Conservation (phyloP, 345 rosid species). For the Hibiscus mutabilis region DNA sequence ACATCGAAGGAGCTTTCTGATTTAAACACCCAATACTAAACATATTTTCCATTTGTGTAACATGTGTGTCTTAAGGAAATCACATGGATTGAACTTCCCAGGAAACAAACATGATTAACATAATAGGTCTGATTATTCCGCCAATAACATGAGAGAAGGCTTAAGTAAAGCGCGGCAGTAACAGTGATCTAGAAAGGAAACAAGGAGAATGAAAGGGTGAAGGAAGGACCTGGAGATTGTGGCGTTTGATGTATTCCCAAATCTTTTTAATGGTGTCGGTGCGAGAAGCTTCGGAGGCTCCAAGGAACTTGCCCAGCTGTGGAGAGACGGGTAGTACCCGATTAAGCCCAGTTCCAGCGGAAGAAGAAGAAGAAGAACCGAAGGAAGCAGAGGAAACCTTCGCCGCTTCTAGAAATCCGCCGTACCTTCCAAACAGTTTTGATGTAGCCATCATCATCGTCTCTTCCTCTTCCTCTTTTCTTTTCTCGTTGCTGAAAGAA, state of each 20-base stretch:
- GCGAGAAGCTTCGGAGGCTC: constrained; percentile 58
- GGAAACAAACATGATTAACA: background rate
- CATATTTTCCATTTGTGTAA: background rate
- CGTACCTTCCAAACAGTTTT: constrained; percentile 52
- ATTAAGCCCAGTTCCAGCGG: constrained; percentile 28
- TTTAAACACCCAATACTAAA: background rate
- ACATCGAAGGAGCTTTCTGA: background rate
- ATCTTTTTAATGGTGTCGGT: constrained; percentile 50
- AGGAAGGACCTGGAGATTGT: constrained; percentile 66
- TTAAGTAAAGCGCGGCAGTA: background rate
- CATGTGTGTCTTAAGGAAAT: background rate
- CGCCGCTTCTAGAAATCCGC: constrained; percentile 29
- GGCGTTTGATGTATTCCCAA: constrained; percentile 66
- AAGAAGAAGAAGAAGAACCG: background rate
- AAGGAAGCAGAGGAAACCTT: constrained; percentile 21
- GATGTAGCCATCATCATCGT: constrained; percentile 16
- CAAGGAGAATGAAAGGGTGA: background rate
- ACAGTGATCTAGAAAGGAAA: background rate
- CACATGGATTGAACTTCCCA: background rate
- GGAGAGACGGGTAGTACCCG: constrained; percentile 55
- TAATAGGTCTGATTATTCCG: background rate
- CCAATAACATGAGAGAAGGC: background rate
- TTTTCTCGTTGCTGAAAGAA: background rate
- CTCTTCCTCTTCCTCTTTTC: too few species aligned
- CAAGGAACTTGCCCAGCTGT: constrained; percentile 57